Base-by-base conservation (phyloP, 768 basidiomycete genomes). In the Cytidiella melzeri region DNA sequence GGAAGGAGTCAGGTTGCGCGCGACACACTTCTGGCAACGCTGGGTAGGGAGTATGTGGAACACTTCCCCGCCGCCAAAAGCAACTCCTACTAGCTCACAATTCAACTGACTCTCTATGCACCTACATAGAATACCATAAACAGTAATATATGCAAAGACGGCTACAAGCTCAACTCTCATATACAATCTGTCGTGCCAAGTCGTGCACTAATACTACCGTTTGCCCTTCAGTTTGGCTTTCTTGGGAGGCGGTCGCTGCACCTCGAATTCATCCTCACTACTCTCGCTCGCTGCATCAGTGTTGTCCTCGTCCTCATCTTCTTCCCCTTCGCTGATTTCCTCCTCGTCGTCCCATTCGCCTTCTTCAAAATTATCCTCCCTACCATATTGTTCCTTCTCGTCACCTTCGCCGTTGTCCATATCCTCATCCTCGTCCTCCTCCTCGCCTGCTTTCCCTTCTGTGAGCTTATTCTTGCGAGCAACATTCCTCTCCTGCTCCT, bases 401-500 rank as follows among this genome's bases (percentile, higher is more conserved):
- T 80, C 75, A 69, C 74, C 70, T 25, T 56, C 64, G 38, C 59
- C 62, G 53, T 68, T 65, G 5, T 57, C 63, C 1, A 54, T 61
- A 1, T 59, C 76, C 41, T 64, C 72, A 10, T 66, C 71, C 19
- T 70, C 72, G 45, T 73, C 70, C 6, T 56, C 64, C 23, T 37
- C 67, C 0, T 68, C 72, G 1, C 70, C 73, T 2, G 64, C 67
- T 9, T 64, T 71, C 9, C 67, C 64, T 55, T 59, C 59, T 49
- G 57, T 63, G 54, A 41, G 51, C 53, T 72, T 76, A 65, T 85
- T 85, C 70, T 98, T 99, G 42, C 84, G 77, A 42, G 79, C 75
- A 4, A 98, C 89, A 66, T 98, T 99, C 47, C 78, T 76, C 63
- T 92, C 93, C 62, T 98, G 96, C 62, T 96, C 91, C 52, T 87